A percentile compares a stretch with the other conserved stretches of the same genome.
Evolutionary conservation across 176 grass and related monocot genomes (phyloP).

Genomic region (Oryza glaberrima): DNA sequence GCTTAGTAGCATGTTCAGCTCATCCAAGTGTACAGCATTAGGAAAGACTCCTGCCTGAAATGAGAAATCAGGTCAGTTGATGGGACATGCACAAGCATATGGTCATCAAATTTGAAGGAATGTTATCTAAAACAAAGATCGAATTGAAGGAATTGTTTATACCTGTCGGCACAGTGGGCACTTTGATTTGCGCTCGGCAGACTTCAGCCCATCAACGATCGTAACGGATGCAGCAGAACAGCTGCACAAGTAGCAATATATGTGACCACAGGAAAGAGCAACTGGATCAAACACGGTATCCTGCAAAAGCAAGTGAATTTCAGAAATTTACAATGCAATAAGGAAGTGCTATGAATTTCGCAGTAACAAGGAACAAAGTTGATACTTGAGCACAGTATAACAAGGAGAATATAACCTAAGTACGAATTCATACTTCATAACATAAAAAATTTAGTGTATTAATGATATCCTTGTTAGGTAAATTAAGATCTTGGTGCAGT

Average conservation of each 20-base stretch:
- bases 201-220: slow-evolving; percentile 72
- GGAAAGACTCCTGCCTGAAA: slow-evolving; percentile 72
- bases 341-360: not conserved
- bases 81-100: not conserved
- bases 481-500: not conserved
- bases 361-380: not conserved
- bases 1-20: slow-evolving; percentile 74
- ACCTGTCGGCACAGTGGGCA: slow-evolving; percentile 85
- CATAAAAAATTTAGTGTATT: not conserved
- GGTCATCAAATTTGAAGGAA: no score
- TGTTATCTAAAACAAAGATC: not conserved
- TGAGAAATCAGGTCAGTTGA: not conserved
- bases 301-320: slow-evolving; percentile 38
- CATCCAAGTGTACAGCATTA: slow-evolving; percentile 70
- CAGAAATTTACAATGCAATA: not conserved
- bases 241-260: slow-evolving; percentile 84
- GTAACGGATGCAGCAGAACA: slow-evolving; percentile 84
- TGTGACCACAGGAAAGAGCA: slow-evolving; percentile 79
- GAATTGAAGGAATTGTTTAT: not conserved
- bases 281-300: slow-evolving; percentile 79
- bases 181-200: slow-evolving; percentile 60
- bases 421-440: not conserved
- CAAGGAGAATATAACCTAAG: not conserved
- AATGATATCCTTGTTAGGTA: not conserved
- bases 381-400: not conserved